Evolutionary conservation across 1,284 basidiomycete genomes (phyloP), one percentile per base, ranked within the genome.

Genomic region (Ceratobasidium theobromae): DNA sequence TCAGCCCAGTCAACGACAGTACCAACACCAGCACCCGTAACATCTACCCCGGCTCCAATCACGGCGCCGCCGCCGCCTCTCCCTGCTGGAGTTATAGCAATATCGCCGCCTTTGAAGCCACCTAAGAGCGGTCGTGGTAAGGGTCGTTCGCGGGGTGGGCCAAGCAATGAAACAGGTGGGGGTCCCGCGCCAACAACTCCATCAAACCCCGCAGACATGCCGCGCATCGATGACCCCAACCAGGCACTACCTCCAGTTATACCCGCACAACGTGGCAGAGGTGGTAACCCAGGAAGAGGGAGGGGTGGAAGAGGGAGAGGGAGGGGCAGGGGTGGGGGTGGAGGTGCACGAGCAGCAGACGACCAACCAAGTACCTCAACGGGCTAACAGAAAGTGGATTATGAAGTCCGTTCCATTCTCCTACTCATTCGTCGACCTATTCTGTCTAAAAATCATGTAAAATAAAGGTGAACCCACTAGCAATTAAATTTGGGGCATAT

Each of bases 241-340:
- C 57, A 62, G 14, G 45, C 51, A 27, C 53, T 49, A 21, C 48
- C 48, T 11, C 40, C 62, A 23, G 18, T 21, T 48, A 16, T 27
- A 30, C 3, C 46, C n/a, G 18, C 62, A 23, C 43, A 55, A 12
- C 60, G 43, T 4, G 66, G 54, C 11, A 48, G 33, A 23, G 67
- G 64, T 1, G 53, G 67, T 1, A 66, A 41, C 9, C 16, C 27
- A 2, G 52, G 52, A 3, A 35, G 75, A 54, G 76, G 80, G 30
- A 76, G 79, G 74, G 78, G 80, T 28, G 70, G 75, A 51, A 68
- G 81, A 66, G 76, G 78, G 57, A 77, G 79, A 53, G 75, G 77
- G 35, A 71, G 80, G 66, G 71, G 75, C 30, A 73, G 79, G 53
- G 78, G 77, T 64, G 70, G 69, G 30, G 72, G 75, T 3, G 57